A percentile compares a stretch with the other conserved stretches of the same genome.
Evolutionary conservation across 306 rosid genomes (phyloP).

Genomic region (Medicago ruthenica): DNA sequence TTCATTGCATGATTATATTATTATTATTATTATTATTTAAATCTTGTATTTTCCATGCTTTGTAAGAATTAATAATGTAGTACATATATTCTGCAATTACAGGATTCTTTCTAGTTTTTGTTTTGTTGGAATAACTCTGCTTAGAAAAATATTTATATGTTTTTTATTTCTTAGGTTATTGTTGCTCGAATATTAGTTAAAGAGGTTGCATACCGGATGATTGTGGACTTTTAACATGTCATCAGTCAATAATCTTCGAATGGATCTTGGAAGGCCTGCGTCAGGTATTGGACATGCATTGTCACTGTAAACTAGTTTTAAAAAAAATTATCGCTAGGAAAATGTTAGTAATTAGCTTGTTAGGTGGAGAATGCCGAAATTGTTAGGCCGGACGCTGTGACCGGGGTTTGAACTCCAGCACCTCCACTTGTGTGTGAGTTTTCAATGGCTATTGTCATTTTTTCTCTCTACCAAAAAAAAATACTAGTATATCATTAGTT

Average conservation of each 20-base stretch:
- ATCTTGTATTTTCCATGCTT: neutral
- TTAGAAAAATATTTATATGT: constrained; percentile 10
- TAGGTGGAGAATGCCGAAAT: no score
- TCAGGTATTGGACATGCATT: constrained; percentile 59
- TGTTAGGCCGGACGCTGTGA: no score
- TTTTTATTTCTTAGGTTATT: constrained; percentile 28
- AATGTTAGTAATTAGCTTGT: no score
- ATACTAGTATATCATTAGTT: neutral
- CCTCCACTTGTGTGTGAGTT: no score
- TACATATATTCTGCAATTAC: constrained; percentile 9
- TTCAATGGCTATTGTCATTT: no score
- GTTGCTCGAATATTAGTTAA: constrained; percentile 34
- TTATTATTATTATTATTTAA: constrained; percentile 2
- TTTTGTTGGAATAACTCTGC: constrained; percentile 31
- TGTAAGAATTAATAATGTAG: constrained; percentile 20
- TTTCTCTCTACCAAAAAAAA: no score
- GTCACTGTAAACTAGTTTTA: neutral
- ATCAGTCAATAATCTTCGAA: constrained; percentile 52
- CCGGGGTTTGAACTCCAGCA: no score
- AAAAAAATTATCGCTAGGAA: no score
- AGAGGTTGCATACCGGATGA: constrained; percentile 49
- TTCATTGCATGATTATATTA: constrained; percentile 5
- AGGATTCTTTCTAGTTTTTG: constrained; percentile 24
- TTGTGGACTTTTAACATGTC: constrained; percentile 42
- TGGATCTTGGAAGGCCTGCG: constrained; percentile 65